Evolutionary conservation across 164 flowering plant genomes (phyloP).

Genomic region (Chloranthus sessilifolius): DNA sequence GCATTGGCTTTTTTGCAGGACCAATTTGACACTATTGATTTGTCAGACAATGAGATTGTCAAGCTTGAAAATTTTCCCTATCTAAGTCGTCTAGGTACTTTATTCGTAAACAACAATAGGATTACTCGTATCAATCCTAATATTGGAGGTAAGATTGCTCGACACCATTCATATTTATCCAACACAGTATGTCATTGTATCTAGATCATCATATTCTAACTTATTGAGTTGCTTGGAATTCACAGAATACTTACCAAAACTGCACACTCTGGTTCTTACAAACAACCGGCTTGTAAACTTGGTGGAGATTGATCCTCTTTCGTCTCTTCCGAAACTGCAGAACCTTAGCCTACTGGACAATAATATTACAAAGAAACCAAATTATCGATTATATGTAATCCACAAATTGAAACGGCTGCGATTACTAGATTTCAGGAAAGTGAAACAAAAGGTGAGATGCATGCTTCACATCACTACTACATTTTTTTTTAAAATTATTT

Average conservation of each 20-base stretch:
- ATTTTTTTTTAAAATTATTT: too few species aligned
- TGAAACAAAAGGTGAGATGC: conserved; percentile 65
- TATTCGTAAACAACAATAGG: conserved; percentile 80
- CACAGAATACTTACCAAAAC: conserved; percentile 88
- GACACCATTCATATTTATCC: background rate
- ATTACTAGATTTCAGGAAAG: conserved; percentile 90
- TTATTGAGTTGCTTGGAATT: conserved; percentile 2
- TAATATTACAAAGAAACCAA: conserved; percentile 80
- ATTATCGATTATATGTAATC: conserved; percentile 86
- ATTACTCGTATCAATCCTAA: conserved; percentile 85
- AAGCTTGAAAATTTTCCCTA: conserved; percentile 91
- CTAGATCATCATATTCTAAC: conserved; percentile 2
- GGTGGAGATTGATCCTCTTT: conserved; percentile 94
- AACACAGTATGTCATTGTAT: background rate
- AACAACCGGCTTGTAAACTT: conserved; percentile 90
- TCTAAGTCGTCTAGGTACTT: conserved; percentile 71
- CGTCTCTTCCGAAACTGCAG: conserved; percentile 75
- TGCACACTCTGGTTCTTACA: conserved; percentile 84
- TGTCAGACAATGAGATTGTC: conserved; percentile 96
- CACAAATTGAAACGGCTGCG: conserved; percentile 75
- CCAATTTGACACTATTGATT: conserved; percentile 92
- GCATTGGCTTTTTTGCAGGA: conserved; percentile 44
- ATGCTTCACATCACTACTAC: too few species aligned
- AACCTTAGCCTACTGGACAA: conserved; percentile 84
- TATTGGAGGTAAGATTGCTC: conserved; percentile 58